phyloP scores from a whole-genome alignment of 1,284 basidiomycete genomes.

The Cutaneotrichosporon spelunceum region DNA sequence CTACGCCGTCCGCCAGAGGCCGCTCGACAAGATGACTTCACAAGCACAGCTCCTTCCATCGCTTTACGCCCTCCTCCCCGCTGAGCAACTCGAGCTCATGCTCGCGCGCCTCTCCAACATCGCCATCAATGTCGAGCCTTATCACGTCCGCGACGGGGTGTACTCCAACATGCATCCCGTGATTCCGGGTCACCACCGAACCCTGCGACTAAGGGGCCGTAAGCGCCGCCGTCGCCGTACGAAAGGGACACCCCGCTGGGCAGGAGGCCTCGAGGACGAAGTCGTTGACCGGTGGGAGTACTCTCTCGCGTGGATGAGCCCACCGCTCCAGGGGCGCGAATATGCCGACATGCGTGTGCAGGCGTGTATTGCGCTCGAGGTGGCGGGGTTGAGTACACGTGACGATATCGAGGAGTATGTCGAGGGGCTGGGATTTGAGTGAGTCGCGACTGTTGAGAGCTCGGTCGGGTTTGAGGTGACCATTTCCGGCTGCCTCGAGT shows the following conservation, averaged over 20 bases:
- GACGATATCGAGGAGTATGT: conserved; percentile 41
- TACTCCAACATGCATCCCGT: conserved; percentile 36
- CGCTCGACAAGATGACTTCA: conserved; percentile 17
- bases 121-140: conserved; percentile 32
- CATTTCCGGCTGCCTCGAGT: no score
- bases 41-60: conserved; percentile 35
- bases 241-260: background rate
- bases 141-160: conserved; percentile 32
- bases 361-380: conserved; percentile 35
- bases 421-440: conserved; percentile 39
- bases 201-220: conserved; percentile 24
- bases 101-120: conserved; percentile 36
- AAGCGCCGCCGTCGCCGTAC: conserved; percentile 5
- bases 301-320: conserved; percentile 34
- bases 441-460: conserved; percentile 21
- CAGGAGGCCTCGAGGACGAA: background rate
- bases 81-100: conserved; percentile 26
- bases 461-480: no score
- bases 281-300: conserved; percentile 23
- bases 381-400: conserved; percentile 24
- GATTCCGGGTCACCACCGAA: conserved; percentile 32
- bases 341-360: conserved; percentile 39
- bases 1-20: background rate
- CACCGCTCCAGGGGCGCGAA: conserved; percentile 35
- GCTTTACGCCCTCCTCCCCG: conserved; percentile 39